Evolutionary conservation across 331 rosid genomes (phyloP).

Genomic region (Saraca asoca): DNA sequence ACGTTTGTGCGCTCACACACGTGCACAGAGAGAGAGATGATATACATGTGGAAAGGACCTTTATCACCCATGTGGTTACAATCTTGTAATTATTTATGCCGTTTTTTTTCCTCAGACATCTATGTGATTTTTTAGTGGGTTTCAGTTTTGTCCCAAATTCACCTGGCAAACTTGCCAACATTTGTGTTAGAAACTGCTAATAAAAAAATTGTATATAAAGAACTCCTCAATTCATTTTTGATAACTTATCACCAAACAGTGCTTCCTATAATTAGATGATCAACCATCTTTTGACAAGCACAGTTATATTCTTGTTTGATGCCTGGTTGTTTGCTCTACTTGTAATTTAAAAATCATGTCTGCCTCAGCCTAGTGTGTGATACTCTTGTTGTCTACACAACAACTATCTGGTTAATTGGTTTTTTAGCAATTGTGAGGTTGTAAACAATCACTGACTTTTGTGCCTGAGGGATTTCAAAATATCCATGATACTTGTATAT

Average conservation of each 20-base stretch:
- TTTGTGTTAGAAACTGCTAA: slow-evolving; percentile 22
- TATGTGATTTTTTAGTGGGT: slow-evolving; percentile 15
- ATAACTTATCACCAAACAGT: slow-evolving; percentile 1
- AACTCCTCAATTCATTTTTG: neutral
- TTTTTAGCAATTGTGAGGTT: neutral
- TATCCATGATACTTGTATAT: too few species aligned
- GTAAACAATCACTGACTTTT: neutral
- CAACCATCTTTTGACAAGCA: neutral
- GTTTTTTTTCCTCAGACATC: slow-evolving; percentile 24
- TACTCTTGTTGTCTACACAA: slow-evolving; percentile 21
- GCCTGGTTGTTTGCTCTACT: slow-evolving; percentile 20
- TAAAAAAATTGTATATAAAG: slow-evolving; percentile 7
- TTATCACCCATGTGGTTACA: slow-evolving; percentile 3
- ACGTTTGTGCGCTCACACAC: too few species aligned
- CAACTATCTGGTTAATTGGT: neutral
- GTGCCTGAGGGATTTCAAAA: neutral
- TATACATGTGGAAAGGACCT: too few species aligned
- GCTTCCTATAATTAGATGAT: neutral
- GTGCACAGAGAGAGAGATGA: neutral
- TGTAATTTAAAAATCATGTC: slow-evolving; percentile 4
- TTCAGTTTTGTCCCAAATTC: slow-evolving; percentile 6
- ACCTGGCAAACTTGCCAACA: slow-evolving; percentile 2
- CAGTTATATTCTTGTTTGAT: neutral
- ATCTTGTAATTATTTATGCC: slow-evolving; percentile 6
- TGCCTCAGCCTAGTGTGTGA: neutral